Evolutionary conservation across 2,329 filamentous ascomycete species (phyloP).

Genomic region (Stenocarpella maydis): DNA sequence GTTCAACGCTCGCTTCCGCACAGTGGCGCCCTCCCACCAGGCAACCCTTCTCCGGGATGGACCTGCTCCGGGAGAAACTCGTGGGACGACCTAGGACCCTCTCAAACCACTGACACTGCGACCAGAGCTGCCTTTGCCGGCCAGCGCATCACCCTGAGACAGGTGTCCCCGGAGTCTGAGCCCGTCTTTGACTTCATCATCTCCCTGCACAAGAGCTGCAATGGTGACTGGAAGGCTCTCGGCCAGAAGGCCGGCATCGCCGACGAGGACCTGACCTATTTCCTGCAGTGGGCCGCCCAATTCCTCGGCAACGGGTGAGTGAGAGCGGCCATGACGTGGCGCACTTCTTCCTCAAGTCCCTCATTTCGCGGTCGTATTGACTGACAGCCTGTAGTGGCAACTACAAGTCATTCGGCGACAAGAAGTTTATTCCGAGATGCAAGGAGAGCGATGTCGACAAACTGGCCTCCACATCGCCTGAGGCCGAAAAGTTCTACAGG

Average conservation of each 20-base stretch:
- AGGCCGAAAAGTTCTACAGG: constrained; percentile 70
- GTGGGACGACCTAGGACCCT: too few species aligned
- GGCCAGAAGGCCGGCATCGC: constrained; percentile 70
- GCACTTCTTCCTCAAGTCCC: too few species aligned
- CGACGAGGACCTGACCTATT: constrained; percentile 69
- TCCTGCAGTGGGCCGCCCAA: constrained; percentile 80
- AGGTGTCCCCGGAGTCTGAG: constrained; percentile 84
- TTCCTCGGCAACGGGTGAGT: constrained; percentile 59
- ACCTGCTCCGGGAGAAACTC: not conserved
- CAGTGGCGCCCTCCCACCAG: not conserved
- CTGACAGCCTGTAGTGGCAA: constrained; percentile 67
- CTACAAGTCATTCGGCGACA: constrained; percentile 87
- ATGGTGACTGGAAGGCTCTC: constrained; percentile 76
- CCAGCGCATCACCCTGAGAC: constrained; percentile 79
- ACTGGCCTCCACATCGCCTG: constrained; percentile 67
- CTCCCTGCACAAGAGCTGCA: constrained; percentile 69
- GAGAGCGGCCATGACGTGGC: not conserved
- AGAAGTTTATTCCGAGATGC: constrained; percentile 82
- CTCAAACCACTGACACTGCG: not conserved
- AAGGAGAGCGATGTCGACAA: constrained; percentile 69
- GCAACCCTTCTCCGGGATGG: constrained; percentile 21
- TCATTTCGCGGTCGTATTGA: not conserved
- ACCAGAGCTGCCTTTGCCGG: constrained; percentile 78
- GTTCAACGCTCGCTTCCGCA: not conserved
- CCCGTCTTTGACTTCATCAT: constrained; percentile 84